Evolutionary conservation across 148 eudicot species (phyloP).

Genomic region (Polygonum aviculare): DNA sequence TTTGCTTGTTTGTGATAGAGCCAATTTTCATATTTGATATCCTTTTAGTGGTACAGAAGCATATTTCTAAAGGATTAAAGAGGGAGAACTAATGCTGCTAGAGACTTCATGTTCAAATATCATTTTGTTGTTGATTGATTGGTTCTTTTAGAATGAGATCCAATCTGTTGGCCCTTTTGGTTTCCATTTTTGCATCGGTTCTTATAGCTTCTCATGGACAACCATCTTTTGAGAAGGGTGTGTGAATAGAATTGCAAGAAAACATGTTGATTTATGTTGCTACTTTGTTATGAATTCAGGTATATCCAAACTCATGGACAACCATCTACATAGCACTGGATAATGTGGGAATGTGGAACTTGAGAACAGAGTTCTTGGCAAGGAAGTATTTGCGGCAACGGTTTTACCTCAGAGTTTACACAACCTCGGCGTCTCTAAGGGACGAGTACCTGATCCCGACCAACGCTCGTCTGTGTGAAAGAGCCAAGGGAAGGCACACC

Average conservation of each 20-base stretch:
- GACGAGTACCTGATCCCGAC: conserved; percentile 86
- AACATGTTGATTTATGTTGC: background rate
- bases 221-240: background rate
- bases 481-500: conserved; percentile 68
- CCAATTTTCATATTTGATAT: too few relatives aligned
- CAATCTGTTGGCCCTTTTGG: too few relatives aligned
- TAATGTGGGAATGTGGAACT: conserved; percentile 97
- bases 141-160: too few relatives aligned
- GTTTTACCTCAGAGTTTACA: conserved; percentile 68
- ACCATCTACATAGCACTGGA: conserved; percentile 73
- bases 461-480: conserved; percentile 83
- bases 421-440: conserved; percentile 63
- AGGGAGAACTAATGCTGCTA: too few relatives aligned
- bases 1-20: too few relatives aligned
- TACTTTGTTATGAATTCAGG: conserved; percentile 25
- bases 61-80: too few relatives aligned
- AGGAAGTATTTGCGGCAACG: conserved; percentile 90
- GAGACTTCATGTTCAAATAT: too few relatives aligned
- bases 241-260: too few relatives aligned
- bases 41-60: too few relatives aligned
- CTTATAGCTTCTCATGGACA: too few relatives aligned
- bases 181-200: too few relatives aligned
- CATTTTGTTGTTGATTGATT: too few relatives aligned
- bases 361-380: conserved; percentile 90
- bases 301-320: conserved; percentile 88